A percentile compares a stretch with the other conserved stretches of the same genome.
Evolutionary conservation across 2,329 filamentous ascomycete genomes (phyloP).

Genomic region (Endothia cerciana): DNA sequence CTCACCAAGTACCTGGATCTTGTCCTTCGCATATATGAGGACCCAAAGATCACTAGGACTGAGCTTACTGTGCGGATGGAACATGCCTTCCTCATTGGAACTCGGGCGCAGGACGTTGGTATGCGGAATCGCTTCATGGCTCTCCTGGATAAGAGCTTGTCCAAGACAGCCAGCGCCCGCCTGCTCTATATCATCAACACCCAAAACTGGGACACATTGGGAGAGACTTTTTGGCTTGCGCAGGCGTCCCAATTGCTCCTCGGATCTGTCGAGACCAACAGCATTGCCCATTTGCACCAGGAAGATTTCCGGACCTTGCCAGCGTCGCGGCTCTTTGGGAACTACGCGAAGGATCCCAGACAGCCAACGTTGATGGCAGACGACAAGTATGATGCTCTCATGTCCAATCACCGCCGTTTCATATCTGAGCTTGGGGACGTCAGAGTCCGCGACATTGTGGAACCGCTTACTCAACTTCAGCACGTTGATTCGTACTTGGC

Average conservation of each 20-base stretch:
- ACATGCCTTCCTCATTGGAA: conserved; percentile 96
- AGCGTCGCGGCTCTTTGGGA: conserved; percentile 72
- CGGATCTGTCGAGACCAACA: conserved; percentile 85
- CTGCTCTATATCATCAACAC: conserved; percentile 86
- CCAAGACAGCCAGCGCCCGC: conserved; percentile 86
- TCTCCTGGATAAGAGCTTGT: conserved; percentile 93
- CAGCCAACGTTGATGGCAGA: conserved; percentile 74
- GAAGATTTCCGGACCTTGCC: conserved; percentile 84
- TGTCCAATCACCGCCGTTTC: conserved; percentile 81
- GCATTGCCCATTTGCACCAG: conserved; percentile 74
- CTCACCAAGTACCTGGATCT: conserved; percentile 92
- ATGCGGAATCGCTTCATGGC: conserved; percentile 97
- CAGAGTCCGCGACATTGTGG: conserved; percentile 84
- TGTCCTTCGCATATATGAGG: conserved; percentile 97
- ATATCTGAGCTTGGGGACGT: conserved; percentile 82
- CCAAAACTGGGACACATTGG: conserved; percentile 96
- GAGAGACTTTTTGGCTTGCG: conserved; percentile 94
- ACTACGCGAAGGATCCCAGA: conserved; percentile 71
- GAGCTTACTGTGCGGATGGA: conserved; percentile 97
- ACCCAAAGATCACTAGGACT: conserved; percentile 91
- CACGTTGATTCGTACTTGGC: conserved; percentile 83
- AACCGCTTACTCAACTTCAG: conserved; percentile 89
- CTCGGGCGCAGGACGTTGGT: conserved; percentile 87
- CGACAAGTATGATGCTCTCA: conserved; percentile 78
- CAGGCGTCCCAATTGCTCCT: conserved; percentile 94